phyloP scores from a whole-genome alignment of 2,329 filamentous ascomycete species.

The Penicillium sp. region DNA sequence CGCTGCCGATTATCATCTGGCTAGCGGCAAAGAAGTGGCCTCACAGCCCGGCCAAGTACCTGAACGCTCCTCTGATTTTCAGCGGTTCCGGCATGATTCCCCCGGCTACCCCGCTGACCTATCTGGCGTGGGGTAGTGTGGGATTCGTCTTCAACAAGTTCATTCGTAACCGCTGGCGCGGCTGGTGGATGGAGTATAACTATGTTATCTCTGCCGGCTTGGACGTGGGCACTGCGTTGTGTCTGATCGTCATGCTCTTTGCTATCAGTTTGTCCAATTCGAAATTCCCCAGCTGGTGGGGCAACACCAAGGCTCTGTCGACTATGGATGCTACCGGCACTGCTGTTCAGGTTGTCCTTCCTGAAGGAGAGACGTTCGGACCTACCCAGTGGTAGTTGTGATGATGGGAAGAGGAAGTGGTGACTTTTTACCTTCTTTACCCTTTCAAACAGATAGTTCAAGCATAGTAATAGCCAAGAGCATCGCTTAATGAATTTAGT shows the following conservation, averaged over 20 bases:
- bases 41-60: slow-evolving; percentile 57
- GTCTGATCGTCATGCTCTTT: slow-evolving; percentile 65
- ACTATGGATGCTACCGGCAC: too few relatives aligned
- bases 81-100: slow-evolving; percentile 60
- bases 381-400: too few relatives aligned
- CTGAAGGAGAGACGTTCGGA: too few relatives aligned
- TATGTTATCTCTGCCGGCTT: slow-evolving; percentile 68
- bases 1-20: slow-evolving; percentile 59
- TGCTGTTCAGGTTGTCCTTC: too few relatives aligned
- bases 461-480: too few relatives aligned
- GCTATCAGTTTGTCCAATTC: slow-evolving; percentile 26
- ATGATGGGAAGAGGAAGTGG: too few relatives aligned
- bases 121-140: slow-evolving; percentile 64
- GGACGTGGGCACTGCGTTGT: slow-evolving; percentile 62
- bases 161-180: slow-evolving; percentile 59
- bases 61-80: slow-evolving; percentile 65
- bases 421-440: too few relatives aligned
- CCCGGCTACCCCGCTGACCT: slow-evolving; percentile 65
- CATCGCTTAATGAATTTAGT: too few relatives aligned
- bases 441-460: too few relatives aligned
- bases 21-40: slow-evolving; percentile 58
- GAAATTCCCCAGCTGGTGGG: too few relatives aligned
- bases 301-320: too few relatives aligned
- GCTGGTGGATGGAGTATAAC: slow-evolving; percentile 76
- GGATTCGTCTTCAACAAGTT: slow-evolving; percentile 65